Conservation (phyloP, 2,329 filamentous ascomycete species). For the Colletotrichum paranaense region DNA sequence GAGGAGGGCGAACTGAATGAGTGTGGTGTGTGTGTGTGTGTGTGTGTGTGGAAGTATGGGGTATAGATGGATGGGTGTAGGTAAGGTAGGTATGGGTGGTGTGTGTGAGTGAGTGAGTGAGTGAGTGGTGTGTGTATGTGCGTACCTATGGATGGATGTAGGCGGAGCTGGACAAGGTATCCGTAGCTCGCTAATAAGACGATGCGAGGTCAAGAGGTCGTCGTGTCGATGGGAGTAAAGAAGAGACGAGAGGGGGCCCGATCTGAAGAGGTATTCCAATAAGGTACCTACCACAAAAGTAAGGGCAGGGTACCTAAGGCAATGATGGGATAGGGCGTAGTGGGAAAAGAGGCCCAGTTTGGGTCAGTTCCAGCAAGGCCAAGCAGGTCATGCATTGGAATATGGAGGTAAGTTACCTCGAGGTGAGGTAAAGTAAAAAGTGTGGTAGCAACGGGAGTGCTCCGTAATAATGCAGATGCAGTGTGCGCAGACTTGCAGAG, state of each 20-base stretch:
- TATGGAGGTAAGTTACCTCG: not conserved
- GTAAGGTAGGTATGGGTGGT: not conserved
- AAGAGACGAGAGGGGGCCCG: constrained; percentile 5
- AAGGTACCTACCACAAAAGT: not conserved
- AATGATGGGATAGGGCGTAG: not conserved
- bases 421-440: not conserved
- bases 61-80: not conserved
- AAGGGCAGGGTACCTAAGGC: not conserved
- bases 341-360: not conserved
- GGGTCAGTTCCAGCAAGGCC: not conserved
- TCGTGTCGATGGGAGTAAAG: not conserved
- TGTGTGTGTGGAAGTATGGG: not conserved
- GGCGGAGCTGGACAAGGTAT: not conserved
- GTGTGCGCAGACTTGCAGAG: not conserved
- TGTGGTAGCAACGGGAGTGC: constrained; percentile 2
- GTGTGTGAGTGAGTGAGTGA: not conserved
- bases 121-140: not conserved
- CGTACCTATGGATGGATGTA: not conserved
- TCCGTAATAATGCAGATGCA: not conserved
- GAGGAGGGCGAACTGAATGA: not conserved
- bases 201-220: constrained; percentile 1
- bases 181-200: not conserved
- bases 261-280: not conserved
- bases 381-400: not conserved
- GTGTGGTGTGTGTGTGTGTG: not conserved